phyloP scores from a whole-genome alignment of 495 filamentous ascomycete genomes.

The Xylaria cubensis region DNA sequence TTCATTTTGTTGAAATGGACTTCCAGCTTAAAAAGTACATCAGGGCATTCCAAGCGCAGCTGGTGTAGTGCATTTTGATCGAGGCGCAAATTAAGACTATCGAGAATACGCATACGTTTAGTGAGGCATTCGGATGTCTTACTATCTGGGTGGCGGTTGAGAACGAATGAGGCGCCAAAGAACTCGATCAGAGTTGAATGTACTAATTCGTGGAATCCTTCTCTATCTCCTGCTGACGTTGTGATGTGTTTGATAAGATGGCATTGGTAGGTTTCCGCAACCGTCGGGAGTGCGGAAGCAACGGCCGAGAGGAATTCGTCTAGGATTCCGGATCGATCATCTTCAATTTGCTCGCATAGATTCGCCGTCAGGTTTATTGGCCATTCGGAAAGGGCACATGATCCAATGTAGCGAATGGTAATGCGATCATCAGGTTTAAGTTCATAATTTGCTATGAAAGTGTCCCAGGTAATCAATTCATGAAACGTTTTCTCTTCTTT shows the following conservation, averaged over 20 bases:
- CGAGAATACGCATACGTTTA: neutral
- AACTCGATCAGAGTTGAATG: conserved; percentile 19
- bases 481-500: conserved; percentile 2
- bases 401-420: conserved; percentile 25
- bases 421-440: neutral
- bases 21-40: neutral
- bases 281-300: neutral
- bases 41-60: neutral
- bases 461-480: neutral
- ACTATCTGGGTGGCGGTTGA: conserved; percentile 4
- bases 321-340: conserved; percentile 19
- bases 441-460: neutral
- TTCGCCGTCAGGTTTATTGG: neutral
- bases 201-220: neutral
- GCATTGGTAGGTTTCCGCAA: neutral
- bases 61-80: neutral
- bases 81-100: neutral
- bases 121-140: neutral
- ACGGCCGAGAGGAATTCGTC: conserved; percentile 22
- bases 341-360: conserved; percentile 6
- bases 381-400: neutral
- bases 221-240: neutral
- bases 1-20: conserved; percentile 1
- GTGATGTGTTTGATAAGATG: neutral
- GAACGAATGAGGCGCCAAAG: neutral